Evolutionary conservation across 2,329 filamentous ascomycete species (phyloP).

Genomic region (Didymella arachidicola): DNA sequence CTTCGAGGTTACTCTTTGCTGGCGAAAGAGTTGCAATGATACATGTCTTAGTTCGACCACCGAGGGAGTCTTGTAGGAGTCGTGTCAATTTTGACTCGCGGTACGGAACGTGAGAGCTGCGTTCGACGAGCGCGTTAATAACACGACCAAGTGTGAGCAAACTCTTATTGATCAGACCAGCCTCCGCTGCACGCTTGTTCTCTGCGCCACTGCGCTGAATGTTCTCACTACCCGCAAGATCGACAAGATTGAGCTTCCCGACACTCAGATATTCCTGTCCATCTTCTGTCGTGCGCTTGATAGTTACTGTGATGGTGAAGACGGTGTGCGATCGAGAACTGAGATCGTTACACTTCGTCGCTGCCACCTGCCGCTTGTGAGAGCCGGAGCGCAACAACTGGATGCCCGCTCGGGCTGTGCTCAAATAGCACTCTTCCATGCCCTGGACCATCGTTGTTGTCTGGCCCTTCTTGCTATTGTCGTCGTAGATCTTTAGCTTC

Average conservation of each 20-base stretch:
- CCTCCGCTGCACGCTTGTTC: conserved; percentile 95
- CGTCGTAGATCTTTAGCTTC: conserved; percentile 96
- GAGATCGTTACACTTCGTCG: conserved; percentile 99
- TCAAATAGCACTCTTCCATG: conserved; percentile 96
- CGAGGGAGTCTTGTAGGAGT: conserved; percentile 93
- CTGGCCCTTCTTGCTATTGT: conserved; percentile 82
- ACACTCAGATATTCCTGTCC: conserved; percentile 90
- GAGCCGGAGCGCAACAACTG: conserved; percentile 88
- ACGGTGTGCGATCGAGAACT: conserved; percentile 97
- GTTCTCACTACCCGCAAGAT: conserved; percentile 96
- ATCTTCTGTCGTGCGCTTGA: conserved; percentile 80
- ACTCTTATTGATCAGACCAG: conserved; percentile 97
- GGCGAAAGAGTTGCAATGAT: conserved; percentile 98
- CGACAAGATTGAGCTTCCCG: conserved; percentile 94
- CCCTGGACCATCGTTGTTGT: conserved; percentile 89
- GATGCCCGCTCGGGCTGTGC: conserved; percentile 83
- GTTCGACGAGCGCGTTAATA: conserved; percentile 96
- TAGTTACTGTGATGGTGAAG: conserved; percentile 92
- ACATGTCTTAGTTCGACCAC: conserved; percentile 95
- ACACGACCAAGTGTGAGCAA: conserved; percentile 92
- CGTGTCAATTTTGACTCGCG: conserved; percentile 96
- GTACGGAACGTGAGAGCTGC: conserved; percentile 86
- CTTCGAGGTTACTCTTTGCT: conserved; percentile 92
- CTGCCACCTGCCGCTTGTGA: conserved; percentile 94
- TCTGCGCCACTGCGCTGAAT: conserved; percentile 96